phyloP scores from a whole-genome alignment of 805 yeast species.

The Candida chauliodis region DNA sequence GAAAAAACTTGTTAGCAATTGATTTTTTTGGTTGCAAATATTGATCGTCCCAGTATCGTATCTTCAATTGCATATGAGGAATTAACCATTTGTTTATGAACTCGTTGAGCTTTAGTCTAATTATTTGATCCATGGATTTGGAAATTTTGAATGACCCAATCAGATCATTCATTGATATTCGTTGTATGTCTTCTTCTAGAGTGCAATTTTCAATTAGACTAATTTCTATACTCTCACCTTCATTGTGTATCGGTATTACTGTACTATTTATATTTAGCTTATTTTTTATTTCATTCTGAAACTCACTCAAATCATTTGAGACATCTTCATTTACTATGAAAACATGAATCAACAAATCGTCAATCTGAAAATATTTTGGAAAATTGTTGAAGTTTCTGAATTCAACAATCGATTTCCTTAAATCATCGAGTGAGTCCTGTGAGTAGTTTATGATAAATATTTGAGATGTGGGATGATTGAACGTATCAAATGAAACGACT shows the following conservation, averaged over 20 bases:
- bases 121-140: slow-evolving; percentile 34
- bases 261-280: slow-evolving; percentile 27
- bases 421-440: slow-evolving; percentile 48
- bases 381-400: slow-evolving; percentile 48
- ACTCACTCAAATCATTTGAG: no score
- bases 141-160: slow-evolving; percentile 11
- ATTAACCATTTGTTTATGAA: slow-evolving; percentile 49
- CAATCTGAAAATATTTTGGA: slow-evolving; percentile 65
- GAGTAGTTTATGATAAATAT: slow-evolving; percentile 59
- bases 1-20: slow-evolving; percentile 67
- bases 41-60: slow-evolving; percentile 83
- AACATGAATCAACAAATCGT: slow-evolving; percentile 51
- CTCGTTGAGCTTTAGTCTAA: slow-evolving; percentile 43
- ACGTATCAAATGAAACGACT: slow-evolving; percentile 75
- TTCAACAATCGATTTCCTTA: slow-evolving; percentile 53
- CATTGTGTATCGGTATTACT: slow-evolving; percentile 12
- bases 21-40: slow-evolving; percentile 74
- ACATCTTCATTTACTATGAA: slow-evolving; percentile 40
- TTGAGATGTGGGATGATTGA: slow-evolving; percentile 82
- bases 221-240: slow-evolving; percentile 11
- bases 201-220: slow-evolving; percentile 32
- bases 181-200: slow-evolving; percentile 49
- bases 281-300: slow-evolving; percentile 25
- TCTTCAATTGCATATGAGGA: slow-evolving; percentile 83
- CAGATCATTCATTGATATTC: slow-evolving; percentile 23